Evolutionary conservation across 2,329 filamentous ascomycete species (phyloP).

Genomic region (Arthrobotrys musiformis): DNA sequence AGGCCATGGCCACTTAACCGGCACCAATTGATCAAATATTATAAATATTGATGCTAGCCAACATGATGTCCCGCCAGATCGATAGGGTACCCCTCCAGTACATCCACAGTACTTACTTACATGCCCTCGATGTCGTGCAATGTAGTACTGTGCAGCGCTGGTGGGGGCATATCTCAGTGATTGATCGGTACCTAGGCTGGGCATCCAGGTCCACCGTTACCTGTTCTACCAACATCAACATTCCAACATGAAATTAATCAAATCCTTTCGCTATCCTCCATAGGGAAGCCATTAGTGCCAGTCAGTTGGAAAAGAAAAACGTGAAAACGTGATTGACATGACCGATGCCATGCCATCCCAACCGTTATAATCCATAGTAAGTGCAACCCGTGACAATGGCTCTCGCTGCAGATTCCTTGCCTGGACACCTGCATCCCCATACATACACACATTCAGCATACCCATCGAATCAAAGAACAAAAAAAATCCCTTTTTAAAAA

Average conservation of each 20-base stretch:
- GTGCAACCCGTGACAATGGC: constrained; percentile 20
- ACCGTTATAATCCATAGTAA: no score
- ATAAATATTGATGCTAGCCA: no score
- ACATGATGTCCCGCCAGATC: no score
- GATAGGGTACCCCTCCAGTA: not conserved
- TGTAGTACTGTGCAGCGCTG: no score
- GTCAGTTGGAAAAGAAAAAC: not conserved
- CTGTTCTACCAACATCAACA: constrained; percentile 3
- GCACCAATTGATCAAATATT: no score
- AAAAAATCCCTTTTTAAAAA: not conserved
- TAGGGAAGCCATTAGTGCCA: not conserved
- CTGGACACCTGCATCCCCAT: constrained; percentile 25
- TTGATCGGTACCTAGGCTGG: not conserved
- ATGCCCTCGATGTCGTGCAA: no score
- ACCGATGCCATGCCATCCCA: not conserved
- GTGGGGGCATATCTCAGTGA: no score
- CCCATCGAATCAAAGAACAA: constrained; percentile 1
- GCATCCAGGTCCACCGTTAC: not conserved
- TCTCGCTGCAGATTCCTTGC: constrained; percentile 45
- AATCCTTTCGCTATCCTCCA: no score
- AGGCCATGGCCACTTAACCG: not conserved
- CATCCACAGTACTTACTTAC: not conserved
- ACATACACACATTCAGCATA: no score
- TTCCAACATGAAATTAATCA: constrained; percentile 13
- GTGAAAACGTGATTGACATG: constrained; percentile 20